These are phyloP conservation scores for Neopestalotiopsis clavispora DNA, from an alignment of 2,329 filamentous ascomycete genomes.

Conservation along the genomic window DNA sequence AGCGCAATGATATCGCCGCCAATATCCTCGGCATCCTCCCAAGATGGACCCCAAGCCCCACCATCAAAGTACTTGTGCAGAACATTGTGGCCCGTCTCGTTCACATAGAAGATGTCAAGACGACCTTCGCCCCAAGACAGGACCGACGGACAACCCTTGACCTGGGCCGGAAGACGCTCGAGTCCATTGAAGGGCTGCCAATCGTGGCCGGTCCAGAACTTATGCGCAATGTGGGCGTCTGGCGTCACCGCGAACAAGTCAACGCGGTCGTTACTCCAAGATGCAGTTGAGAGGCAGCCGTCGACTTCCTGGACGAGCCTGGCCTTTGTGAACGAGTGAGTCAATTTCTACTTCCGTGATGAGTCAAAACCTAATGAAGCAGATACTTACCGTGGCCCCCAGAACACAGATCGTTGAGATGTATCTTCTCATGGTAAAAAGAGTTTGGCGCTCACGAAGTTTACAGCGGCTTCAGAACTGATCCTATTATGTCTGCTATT, in stretches of 20 bases:
- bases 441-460: background rate
- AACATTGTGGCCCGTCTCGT: constrained; percentile 18
- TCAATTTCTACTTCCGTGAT: background rate
- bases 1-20: constrained; percentile 21
- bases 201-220: constrained; percentile 24
- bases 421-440: background rate
- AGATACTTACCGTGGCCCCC: background rate
- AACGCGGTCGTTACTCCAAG: constrained; percentile 17
- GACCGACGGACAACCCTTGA: constrained; percentile 21
- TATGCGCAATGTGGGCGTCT: constrained; percentile 17
- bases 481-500: background rate
- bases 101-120: constrained; percentile 24
- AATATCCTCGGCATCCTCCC: constrained; percentile 22
- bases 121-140: constrained; percentile 26
- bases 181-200: constrained; percentile 25
- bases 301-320: background rate
- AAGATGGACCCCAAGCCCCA: constrained; percentile 27
- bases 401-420: background rate
- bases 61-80: constrained; percentile 28
- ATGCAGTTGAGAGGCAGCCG: constrained; percentile 11
- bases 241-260: constrained; percentile 17
- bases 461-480: background rate
- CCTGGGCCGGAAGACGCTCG: constrained; percentile 22
- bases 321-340: background rate
- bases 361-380: background rate